A percentile compares a stretch with the other conserved stretches of the same genome.
These are phyloP conservation scores for Macrolepiota dolichaula DNA, from an alignment of 768 basidiomycete species.

Conservation along the genomic window DNA sequence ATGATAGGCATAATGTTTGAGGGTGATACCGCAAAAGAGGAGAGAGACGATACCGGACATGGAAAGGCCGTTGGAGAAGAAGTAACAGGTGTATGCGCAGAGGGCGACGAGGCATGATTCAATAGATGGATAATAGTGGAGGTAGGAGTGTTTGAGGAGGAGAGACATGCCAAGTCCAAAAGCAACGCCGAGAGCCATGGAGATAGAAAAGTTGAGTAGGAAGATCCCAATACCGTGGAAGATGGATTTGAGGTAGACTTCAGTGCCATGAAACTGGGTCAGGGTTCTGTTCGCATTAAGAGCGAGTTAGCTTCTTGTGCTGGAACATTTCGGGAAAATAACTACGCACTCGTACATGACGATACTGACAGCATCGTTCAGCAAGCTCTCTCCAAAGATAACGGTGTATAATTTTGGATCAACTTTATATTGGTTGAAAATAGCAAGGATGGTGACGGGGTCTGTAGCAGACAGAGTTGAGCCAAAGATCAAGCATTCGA, in stretches of 20 bases:
- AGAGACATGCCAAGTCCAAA: slow-evolving; percentile 92
- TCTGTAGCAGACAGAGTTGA: slow-evolving; percentile 97
- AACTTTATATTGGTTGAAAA: slow-evolving; percentile 98
- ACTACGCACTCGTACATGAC: slow-evolving; percentile 97
- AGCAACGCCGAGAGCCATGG: slow-evolving; percentile 88
- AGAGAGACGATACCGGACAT: slow-evolving; percentile 98
- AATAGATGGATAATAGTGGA: slow-evolving; percentile 85
- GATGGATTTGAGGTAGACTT: slow-evolving; percentile 82
- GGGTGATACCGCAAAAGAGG: slow-evolving; percentile 96
- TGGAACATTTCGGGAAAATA: neutral
- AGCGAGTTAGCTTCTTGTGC: neutral
- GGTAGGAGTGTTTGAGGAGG: slow-evolving; percentile 89
- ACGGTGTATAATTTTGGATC: slow-evolving; percentile 97
- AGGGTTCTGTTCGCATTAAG: slow-evolving; percentile 59
- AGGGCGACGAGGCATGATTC: slow-evolving; percentile 96
- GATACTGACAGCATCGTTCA: slow-evolving; percentile 99
- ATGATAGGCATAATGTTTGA: slow-evolving; percentile 99
- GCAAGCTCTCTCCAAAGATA: slow-evolving; percentile 94
- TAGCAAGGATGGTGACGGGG: slow-evolving; percentile 95
- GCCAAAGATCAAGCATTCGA: slow-evolving; percentile 96
- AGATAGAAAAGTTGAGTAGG: slow-evolving; percentile 90
- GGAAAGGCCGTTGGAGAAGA: slow-evolving; percentile 93
- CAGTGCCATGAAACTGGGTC: slow-evolving; percentile 85
- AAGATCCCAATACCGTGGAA: slow-evolving; percentile 99
- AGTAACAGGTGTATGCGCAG: slow-evolving; percentile 95